phyloP scores from a whole-genome alignment of 768 basidiomycete genomes.

The Mrakia frigida region DNA sequence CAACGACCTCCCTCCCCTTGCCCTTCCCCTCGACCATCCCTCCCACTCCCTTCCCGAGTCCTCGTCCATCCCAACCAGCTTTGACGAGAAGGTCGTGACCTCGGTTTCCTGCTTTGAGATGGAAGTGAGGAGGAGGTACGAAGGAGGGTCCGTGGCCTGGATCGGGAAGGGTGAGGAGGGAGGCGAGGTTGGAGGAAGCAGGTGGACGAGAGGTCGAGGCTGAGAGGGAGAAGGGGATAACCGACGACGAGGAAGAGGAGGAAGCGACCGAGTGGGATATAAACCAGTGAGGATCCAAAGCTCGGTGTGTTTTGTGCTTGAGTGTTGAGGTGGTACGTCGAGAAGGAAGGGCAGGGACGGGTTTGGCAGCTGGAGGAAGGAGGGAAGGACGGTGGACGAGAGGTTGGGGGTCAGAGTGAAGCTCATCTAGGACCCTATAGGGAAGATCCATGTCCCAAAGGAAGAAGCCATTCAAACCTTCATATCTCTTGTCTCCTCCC shows the following conservation, averaged over 20 bases:
- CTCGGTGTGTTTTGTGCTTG: neutral
- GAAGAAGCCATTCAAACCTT: neutral
- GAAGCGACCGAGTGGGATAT: neutral
- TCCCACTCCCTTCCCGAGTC: neutral
- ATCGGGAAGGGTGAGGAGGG: conserved; percentile 3
- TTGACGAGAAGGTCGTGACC: conserved; percentile 8
- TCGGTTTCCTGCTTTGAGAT: conserved; percentile 4
- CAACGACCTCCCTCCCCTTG: neutral
- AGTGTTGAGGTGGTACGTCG: neutral
- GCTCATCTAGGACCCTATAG: neutral
- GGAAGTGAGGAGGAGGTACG: conserved; percentile 3
- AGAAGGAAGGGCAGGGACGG: neutral
- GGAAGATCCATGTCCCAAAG: neutral
- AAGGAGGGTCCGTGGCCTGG: neutral
- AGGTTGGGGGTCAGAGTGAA: neutral
- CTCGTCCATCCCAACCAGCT: neutral
- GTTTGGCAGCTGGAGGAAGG: neutral
- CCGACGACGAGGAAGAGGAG: neutral
- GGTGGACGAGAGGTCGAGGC: neutral
- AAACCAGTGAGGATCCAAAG: conserved; percentile 3
- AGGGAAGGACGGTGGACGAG: neutral
- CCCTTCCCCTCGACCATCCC: neutral
- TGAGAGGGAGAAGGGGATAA: conserved; percentile 6
- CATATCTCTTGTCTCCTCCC: neutral
- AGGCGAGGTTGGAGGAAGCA: neutral